phyloP scores from a whole-genome alignment of 345 rosid species.

The Raphanus sativus region DNA sequence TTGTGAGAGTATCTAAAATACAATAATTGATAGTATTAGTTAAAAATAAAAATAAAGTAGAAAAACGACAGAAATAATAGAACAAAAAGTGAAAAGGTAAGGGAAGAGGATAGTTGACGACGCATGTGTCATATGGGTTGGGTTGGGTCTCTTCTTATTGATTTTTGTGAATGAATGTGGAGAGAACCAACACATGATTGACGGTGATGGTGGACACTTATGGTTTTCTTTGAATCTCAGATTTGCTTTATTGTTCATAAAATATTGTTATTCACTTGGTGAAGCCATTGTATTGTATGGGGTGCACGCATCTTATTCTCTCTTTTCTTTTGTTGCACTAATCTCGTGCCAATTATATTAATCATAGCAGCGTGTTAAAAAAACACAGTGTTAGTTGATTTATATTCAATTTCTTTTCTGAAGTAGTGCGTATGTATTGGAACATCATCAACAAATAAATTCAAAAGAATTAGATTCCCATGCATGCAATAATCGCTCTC shows the following conservation, averaged over 20 bases:
- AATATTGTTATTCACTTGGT: slow-evolving; percentile 19
- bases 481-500: not conserved
- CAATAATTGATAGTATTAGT: not conserved
- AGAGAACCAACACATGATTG: slow-evolving; percentile 38
- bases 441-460: slow-evolving; percentile 6
- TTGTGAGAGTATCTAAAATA: not conserved
- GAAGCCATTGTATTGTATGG: slow-evolving; percentile 16
- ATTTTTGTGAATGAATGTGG: slow-evolving; percentile 20
- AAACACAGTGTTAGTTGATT: not conserved
- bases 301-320: slow-evolving; percentile 35
- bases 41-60: not conserved
- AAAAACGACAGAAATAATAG: not conserved
- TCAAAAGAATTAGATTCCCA: slow-evolving; percentile 26
- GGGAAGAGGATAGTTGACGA: slow-evolving; percentile 12
- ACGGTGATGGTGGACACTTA: slow-evolving; percentile 6
- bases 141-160: not conserved
- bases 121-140: slow-evolving; percentile 36
- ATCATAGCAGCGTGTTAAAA: slow-evolving; percentile 10
- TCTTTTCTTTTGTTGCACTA: slow-evolving; percentile 6
- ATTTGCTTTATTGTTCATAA: not conserved
- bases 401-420: not conserved
- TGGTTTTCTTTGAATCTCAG: slow-evolving; percentile 22
- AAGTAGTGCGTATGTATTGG: slow-evolving; percentile 27
- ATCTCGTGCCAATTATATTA: slow-evolving; percentile 15
- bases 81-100: slow-evolving; percentile 7